Base-by-base conservation (phyloP, 2,329 filamentous ascomycete genomes). In the Cordyceps pruinosa region DNA sequence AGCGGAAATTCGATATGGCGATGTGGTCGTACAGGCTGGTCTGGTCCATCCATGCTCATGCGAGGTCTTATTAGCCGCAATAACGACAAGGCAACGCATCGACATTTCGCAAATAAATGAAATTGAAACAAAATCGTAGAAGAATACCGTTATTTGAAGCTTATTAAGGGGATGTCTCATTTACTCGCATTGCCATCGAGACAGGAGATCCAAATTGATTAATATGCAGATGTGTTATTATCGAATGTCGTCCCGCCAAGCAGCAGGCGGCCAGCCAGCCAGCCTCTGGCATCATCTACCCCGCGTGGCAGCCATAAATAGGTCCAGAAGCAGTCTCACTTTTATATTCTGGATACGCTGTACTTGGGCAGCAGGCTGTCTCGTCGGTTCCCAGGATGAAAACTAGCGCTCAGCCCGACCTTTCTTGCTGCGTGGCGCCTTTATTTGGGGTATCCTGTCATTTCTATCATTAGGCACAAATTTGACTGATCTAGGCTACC, bases 281-380 rank as follows among this genome's bases (percentile, higher is more conserved):
- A 41, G 17, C 23, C 39, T 30, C 39, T 53, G 28, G 39, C 39
- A 44, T 44, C 28, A 25, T 53, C 39, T 23, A 53, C 51, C 51
- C 51, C 53, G 53, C 44, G 35, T 56, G 44, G 53, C 35, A 42
- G 25, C 44, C 44, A 48, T 56, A 32, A 12, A n/a, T 4, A 35
- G 13, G 39, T 34, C 4, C 28, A 39, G n/a, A 19, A 12, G 37
- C 4, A 19, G 41, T 48, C 42, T 56, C 44, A 48, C 53, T 42
- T 48, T 48, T 56, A 56, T 56, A 39, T 48, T 48, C 41, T 56
- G 53, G 53, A 53, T 53, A 53, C 50, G 39, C 35, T 34, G 41
- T 34, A 45, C n/a, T 25, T 15, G 50, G 19, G 17, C 39, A 45
- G 39, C 28, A 32, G 10, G 10, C 25, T 28, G 34, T 39, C 23